Evolutionary conservation across 2,329 filamentous ascomycete genomes (phyloP).

Genomic region (Parascedosporium putredinis): DNA sequence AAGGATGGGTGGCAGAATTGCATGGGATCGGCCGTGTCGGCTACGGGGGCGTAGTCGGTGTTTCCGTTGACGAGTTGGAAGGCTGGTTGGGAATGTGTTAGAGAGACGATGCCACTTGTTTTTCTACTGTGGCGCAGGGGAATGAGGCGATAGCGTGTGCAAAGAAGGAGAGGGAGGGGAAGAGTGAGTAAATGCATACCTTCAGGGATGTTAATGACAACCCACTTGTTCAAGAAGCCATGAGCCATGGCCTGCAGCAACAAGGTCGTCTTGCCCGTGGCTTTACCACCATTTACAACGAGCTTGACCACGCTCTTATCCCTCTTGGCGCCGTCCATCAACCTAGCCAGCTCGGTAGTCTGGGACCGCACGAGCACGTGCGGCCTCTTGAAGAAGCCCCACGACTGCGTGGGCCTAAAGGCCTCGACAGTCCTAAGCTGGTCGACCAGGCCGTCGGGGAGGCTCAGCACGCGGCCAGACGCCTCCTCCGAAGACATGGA

Average conservation of each 20-base stretch:
- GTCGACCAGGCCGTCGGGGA: slow-evolving; percentile 64
- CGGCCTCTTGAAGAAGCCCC: slow-evolving; percentile 76
- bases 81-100: too few relatives aligned
- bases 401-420: slow-evolving; percentile 84
- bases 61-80: slow-evolving; percentile 72
- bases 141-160: too few relatives aligned
- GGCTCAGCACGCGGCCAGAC: slow-evolving; percentile 55
- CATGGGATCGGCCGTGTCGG: slow-evolving; percentile 41
- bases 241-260: slow-evolving; percentile 75
- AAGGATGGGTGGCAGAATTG: slow-evolving; percentile 73
- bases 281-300: slow-evolving; percentile 62
- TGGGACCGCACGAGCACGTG: slow-evolving; percentile 69
- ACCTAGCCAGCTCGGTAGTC: slow-evolving; percentile 55
- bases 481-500: slow-evolving; percentile 44
- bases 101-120: too few relatives aligned
- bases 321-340: slow-evolving; percentile 42
- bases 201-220: slow-evolving; percentile 83
- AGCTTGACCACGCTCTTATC: slow-evolving; percentile 48
- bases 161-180: too few relatives aligned
- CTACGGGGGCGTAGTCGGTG: slow-evolving; percentile 68
- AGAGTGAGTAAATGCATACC: slow-evolving; percentile 56
- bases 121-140: too few relatives aligned
- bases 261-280: slow-evolving; percentile 79
- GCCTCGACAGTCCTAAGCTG: slow-evolving; percentile 73
- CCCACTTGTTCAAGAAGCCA: slow-evolving; percentile 73